Conservation (phyloP, 225 moss, liverwort and hornwort genomes). For the Sphagnum tenellum region DNA sequence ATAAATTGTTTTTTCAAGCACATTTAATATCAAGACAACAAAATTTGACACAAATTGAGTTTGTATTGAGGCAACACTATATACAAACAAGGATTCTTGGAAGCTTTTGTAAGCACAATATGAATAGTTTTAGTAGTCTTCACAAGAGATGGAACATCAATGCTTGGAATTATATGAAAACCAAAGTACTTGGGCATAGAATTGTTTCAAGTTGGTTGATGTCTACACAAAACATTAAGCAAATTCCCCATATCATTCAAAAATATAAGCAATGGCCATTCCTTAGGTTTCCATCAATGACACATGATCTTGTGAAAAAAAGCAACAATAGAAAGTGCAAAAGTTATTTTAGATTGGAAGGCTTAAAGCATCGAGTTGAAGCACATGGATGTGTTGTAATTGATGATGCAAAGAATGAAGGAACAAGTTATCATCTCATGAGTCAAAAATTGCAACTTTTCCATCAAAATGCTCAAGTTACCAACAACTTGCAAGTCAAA, state of each 20-base stretch:
- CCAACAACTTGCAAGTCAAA: too few relatives aligned
- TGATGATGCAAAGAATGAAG: neutral
- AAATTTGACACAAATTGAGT: too few relatives aligned
- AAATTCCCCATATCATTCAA: neutral
- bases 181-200: neutral
- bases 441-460: too few relatives aligned
- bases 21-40: too few relatives aligned
- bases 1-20: too few relatives aligned
- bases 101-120: neutral
- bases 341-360: too few relatives aligned
- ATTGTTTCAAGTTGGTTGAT: constrained; percentile 3
- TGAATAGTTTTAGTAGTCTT: constrained; percentile 1
- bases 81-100: too few relatives aligned
- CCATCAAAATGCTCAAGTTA: too few relatives aligned
- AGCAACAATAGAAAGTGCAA: neutral
- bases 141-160: neutral
- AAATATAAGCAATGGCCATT: neutral
- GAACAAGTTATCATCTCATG: neutral
- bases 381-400: neutral
- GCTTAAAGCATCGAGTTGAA: too few relatives aligned
- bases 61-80: too few relatives aligned
- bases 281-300: neutral
- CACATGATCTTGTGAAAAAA: neutral
- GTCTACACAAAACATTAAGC: neutral
- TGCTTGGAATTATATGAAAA: neutral